These are phyloP conservation scores for Penicillium sp. DNA, from an alignment of 2,329 filamentous ascomycete genomes.

Conservation along the genomic window DNA sequence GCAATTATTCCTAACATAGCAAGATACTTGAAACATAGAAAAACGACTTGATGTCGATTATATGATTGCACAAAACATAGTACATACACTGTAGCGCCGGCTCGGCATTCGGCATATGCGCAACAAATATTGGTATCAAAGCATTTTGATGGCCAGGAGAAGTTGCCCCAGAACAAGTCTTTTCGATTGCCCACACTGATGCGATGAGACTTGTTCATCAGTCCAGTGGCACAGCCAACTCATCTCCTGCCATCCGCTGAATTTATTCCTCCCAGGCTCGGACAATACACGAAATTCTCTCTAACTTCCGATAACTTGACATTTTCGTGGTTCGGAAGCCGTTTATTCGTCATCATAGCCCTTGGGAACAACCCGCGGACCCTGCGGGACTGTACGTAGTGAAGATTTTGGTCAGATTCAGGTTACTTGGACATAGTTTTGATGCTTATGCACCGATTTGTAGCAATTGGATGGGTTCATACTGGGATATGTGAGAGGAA, in stretches of 20 bases:
- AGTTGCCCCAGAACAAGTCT: conserved; percentile 1
- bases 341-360: conserved; percentile 48
- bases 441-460: background rate
- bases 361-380: conserved; percentile 46
- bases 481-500: conserved; percentile 94
- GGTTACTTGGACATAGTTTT: background rate
- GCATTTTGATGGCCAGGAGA: conserved; percentile 14
- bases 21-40: conserved; percentile 12
- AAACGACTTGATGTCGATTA: conserved; percentile 23
- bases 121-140: conserved; percentile 29
- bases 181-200: conserved; percentile 3
- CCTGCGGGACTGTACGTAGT: conserved; percentile 42
- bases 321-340: conserved; percentile 6
- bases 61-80: conserved; percentile 26
- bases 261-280: conserved; percentile 6
- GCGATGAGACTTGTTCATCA: conserved; percentile 3
- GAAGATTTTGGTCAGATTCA: conserved; percentile 12
- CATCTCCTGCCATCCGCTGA: conserved; percentile 9
- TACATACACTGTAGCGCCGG: conserved; percentile 24
- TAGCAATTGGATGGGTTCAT: conserved; percentile 44
- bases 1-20: background rate
- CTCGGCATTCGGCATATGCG: conserved; percentile 18
- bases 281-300: conserved; percentile 5
- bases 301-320: conserved; percentile 8
- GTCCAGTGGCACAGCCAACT: conserved; percentile 1